phyloP scores from a whole-genome alignment of 2,329 filamentous ascomycete genomes.

The Colletotrichum noveboracense region DNA sequence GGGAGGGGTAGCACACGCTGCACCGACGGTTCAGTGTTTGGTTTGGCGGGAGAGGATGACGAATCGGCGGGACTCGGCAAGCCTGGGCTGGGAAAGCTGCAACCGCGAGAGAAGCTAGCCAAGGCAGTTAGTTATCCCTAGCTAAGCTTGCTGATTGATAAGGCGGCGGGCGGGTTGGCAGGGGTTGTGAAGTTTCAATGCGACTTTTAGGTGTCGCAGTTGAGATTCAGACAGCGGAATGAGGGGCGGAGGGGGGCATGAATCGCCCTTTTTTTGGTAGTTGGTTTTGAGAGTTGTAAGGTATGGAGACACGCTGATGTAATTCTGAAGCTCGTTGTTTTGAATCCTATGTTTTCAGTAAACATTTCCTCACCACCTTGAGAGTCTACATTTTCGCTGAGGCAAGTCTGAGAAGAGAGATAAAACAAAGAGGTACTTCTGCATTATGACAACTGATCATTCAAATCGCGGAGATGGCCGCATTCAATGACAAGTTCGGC shows the following conservation, averaged over 20 bases:
- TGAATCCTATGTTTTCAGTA: neutral
- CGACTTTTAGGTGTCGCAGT: slow-evolving; percentile 5
- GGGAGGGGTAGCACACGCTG: neutral
- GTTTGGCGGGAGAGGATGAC: slow-evolving; percentile 1
- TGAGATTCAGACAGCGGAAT: neutral
- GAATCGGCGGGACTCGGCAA: slow-evolving; percentile 10
- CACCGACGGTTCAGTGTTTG: neutral
- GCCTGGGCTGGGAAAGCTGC: neutral
- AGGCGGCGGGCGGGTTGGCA: neutral
- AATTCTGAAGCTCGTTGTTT: neutral
- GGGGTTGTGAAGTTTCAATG: slow-evolving; percentile 10
- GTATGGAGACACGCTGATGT: neutral
- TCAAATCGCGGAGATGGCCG: neutral
- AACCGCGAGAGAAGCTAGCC: neutral
- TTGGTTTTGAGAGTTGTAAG: neutral
- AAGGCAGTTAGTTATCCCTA: neutral
- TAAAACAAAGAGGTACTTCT: neutral
- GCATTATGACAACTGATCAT: neutral
- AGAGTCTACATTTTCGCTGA: neutral
- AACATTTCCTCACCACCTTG: neutral
- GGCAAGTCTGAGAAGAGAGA: neutral
- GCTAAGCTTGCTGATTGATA: slow-evolving; percentile 11
- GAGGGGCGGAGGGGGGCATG: neutral
- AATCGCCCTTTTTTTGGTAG: neutral
- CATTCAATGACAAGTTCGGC: neutral